These are phyloP conservation scores for Globisporangium irregulare DNA, from an alignment of 352 stramenopile species.

Conservation along the genomic window DNA sequence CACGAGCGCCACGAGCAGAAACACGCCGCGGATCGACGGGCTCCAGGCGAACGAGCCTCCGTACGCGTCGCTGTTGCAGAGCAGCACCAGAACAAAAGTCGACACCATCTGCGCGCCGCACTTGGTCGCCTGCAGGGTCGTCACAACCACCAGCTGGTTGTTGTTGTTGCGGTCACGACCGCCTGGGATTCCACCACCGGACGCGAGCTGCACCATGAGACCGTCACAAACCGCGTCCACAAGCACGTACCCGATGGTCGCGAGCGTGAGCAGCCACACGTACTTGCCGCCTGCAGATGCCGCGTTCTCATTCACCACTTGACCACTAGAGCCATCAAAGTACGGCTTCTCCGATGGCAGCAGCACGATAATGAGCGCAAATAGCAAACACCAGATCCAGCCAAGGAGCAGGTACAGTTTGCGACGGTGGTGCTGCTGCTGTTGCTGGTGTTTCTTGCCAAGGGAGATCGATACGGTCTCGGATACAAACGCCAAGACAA, in stretches of 20 bases:
- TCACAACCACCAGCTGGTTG: constrained; percentile 20
- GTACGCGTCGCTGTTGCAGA: constrained; percentile 54
- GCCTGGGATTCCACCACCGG: too few relatives aligned
- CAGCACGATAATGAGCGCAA: constrained; percentile 37
- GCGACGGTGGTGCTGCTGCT: neutral
- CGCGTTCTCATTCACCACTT: constrained; percentile 33
- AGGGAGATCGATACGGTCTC: constrained; percentile 28
- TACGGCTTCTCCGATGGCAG: constrained; percentile 39
- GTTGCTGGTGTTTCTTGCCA: neutral
- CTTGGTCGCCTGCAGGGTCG: constrained; percentile 34
- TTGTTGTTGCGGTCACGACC: neutral
- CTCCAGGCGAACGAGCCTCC: constrained; percentile 51
- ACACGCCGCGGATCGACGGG: constrained; percentile 41
- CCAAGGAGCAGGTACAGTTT: constrained; percentile 22
- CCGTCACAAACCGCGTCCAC: constrained; percentile 43
- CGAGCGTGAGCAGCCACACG: constrained; percentile 46
- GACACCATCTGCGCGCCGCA: constrained; percentile 37
- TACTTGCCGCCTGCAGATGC: constrained; percentile 36
- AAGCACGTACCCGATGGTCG: constrained; percentile 47
- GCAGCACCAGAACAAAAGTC: constrained; percentile 43
- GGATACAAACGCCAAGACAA: constrained; percentile 41
- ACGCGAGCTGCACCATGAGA: constrained; percentile 41
- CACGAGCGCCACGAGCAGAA: constrained; percentile 32
- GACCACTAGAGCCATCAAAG: constrained; percentile 18
- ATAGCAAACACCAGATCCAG: constrained; percentile 46